Evolutionary conservation across 495 filamentous ascomycete genomes (phyloP), one percentile per base, ranked within the genome.

Genomic region (Talaromyces stipitatus): DNA sequence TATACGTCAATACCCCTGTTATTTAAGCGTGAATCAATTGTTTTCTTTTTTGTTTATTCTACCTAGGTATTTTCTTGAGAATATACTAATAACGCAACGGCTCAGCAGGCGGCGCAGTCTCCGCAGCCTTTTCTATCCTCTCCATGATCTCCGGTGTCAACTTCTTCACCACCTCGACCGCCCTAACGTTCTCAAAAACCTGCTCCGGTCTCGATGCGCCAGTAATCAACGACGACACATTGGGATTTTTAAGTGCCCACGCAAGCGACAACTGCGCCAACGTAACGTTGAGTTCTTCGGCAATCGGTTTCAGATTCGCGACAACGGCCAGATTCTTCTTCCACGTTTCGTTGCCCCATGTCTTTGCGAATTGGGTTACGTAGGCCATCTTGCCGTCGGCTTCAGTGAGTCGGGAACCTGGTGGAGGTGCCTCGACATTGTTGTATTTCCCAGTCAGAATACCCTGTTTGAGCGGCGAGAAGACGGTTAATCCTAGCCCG

Each of bases 231-330:
- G 80, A 83, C 45, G 80, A 85, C 57, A 95, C 81, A 57, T 89
- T 80, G 24, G 79, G 78, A 64, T 94, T 92, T 71, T 83, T 87
- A 52, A 92, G 70, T 57, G 88, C 82, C 89, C 89, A 94, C 8
- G 88, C 90, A 45, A 91, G 72, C 0, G 88, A 85, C 56, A 94
- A 72, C 58, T 83, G 80, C 26, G 84, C 81, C 60, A 82, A 78
- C 50, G 78, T 82, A 55, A 86, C 71, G 10, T 83, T 85, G 24
- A 92, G 72, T 61, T 81, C 76, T 23, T 89, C 77, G 7, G 89
- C 88, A 58, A 94, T 71, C 2, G 81, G 78, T 77, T 85, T 70
- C 41, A 84, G 61, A 55, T 73, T 74, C 48, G 51, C 64, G 60
- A 69, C 8, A 22, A 58, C 52, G 11, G 62, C 61, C 9, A 64